These are phyloP conservation scores for Conticribra weissflogii DNA, from an alignment of 108 stramenopile species.

Conservation along the genomic window DNA sequence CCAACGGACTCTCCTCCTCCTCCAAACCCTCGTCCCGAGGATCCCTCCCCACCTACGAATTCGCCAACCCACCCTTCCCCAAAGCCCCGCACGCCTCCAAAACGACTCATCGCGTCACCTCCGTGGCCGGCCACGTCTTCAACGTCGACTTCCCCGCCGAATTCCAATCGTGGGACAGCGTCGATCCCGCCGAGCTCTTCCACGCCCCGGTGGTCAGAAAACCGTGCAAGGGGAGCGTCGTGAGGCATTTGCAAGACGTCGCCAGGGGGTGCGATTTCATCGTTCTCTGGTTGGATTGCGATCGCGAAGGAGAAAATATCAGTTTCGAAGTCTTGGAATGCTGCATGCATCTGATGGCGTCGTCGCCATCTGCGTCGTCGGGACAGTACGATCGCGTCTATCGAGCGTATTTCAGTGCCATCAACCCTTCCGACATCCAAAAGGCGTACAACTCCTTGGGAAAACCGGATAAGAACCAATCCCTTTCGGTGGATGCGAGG, in stretches of 20 bases:
- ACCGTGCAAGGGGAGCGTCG: slow-evolving; percentile 72
- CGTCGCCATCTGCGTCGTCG: too few species aligned
- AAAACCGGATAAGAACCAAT: slow-evolving; percentile 88
- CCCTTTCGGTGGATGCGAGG: slow-evolving; percentile 92
- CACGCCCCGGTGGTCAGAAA: slow-evolving; percentile 78
- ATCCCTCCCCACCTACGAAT: slow-evolving; percentile 71
- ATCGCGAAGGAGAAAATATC: slow-evolving; percentile 97
- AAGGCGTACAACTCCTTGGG: slow-evolving; percentile 86
- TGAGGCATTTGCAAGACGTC: slow-evolving; percentile 83
- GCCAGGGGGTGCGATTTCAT: slow-evolving; percentile 78
- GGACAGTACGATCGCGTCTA: slow-evolving; percentile 79
- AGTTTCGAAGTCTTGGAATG: slow-evolving; percentile 95
- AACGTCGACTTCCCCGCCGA: slow-evolving; percentile 90
- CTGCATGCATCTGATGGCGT: slow-evolving; percentile 69
- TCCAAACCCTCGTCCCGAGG: too few species aligned
- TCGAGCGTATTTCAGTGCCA: slow-evolving; percentile 94
- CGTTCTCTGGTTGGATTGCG: slow-evolving; percentile 95
- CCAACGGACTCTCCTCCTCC: slow-evolving; percentile 81
- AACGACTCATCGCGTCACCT: slow-evolving; percentile 78
- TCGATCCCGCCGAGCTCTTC: slow-evolving; percentile 91
- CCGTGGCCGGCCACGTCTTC: slow-evolving; percentile 96
- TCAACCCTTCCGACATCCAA: slow-evolving; percentile 90
- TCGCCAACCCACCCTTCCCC: slow-evolving; percentile 65
- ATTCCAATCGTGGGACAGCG: slow-evolving; percentile 91
- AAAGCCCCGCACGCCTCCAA: slow-evolving; percentile 72